Percentiles rank a stretch among this genome's conserved stretches.
These are phyloP conservation scores for Plasmodium inui DNA, from an alignment of 169 alveolate genomes.

Conservation along the genomic window DNA sequence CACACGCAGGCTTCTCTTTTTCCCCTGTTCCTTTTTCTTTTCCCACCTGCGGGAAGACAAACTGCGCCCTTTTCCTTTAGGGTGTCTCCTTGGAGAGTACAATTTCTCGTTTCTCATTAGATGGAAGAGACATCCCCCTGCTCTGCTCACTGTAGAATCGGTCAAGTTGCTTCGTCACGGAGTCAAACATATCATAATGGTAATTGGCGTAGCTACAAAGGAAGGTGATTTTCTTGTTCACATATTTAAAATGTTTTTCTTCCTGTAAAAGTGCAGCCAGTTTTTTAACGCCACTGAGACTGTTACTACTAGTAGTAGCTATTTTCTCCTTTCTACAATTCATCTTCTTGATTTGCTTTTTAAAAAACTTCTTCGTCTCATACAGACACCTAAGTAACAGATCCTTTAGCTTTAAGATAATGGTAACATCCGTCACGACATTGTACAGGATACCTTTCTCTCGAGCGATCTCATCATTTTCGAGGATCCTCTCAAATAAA, in stretches of 20 bases:
- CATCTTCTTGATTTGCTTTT: constrained; percentile 44
- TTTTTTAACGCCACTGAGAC: neutral
- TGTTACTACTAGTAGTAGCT: too few relatives aligned
- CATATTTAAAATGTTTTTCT: constrained; percentile 37
- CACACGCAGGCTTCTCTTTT: too few relatives aligned
- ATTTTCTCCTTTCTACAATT: constrained; percentile 7
- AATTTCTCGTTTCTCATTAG: constrained; percentile 52
- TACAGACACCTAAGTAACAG: constrained; percentile 44
- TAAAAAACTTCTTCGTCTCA: constrained; percentile 43
- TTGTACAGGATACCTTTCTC: constrained; percentile 51
- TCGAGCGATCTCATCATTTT: constrained; percentile 66
- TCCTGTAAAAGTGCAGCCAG: constrained; percentile 28
- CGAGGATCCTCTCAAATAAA: constrained; percentile 44
- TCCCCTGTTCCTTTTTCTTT: too few relatives aligned
- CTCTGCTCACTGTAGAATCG: constrained; percentile 47
- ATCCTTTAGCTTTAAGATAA: constrained; percentile 41
- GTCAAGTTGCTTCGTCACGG: constrained; percentile 10
- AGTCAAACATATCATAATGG: constrained; percentile 35
- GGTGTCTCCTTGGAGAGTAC: constrained; percentile 1
- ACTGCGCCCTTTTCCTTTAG: neutral
- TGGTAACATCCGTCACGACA: constrained; percentile 51
- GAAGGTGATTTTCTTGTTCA: constrained; percentile 47
- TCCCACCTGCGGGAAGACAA: too few relatives aligned
- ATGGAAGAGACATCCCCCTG: neutral
- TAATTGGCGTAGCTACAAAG: constrained; percentile 58